These are phyloP conservation scores for Fusarium sp. DNA, from an alignment of 2,329 filamentous ascomycete genomes.

Conservation along the genomic window DNA sequence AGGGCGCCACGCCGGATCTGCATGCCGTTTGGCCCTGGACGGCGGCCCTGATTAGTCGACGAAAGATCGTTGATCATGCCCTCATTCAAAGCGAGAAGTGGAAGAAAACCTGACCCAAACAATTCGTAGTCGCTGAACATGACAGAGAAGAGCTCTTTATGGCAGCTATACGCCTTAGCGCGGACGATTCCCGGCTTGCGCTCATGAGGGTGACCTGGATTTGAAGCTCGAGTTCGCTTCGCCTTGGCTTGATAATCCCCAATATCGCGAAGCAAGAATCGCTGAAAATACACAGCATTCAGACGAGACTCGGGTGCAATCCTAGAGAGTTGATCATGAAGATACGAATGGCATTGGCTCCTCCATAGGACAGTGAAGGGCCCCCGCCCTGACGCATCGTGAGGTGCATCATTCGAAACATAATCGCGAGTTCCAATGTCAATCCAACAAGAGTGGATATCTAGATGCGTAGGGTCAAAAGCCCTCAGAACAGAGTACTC, in stretches of 20 bases:
- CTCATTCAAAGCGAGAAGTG: constrained; percentile 6
- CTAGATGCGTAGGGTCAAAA: neutral
- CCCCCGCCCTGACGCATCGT: neutral
- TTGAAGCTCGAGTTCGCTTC: neutral
- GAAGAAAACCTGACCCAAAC: neutral
- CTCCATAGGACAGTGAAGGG: neutral
- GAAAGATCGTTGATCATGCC: neutral
- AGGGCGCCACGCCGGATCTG: too few species aligned
- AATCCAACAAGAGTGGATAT: constrained; percentile 5
- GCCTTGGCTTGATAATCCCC: neutral
- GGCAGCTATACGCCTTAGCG: neutral
- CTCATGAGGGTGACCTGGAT: neutral
- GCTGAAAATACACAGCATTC: neutral
- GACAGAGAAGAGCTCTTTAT: neutral
- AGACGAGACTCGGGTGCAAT: neutral
- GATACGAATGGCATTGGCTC: neutral
- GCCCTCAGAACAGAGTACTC: neutral
- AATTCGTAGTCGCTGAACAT: constrained; percentile 14
- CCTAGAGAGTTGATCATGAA: neutral
- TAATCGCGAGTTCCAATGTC: neutral
- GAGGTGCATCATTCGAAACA: neutral
- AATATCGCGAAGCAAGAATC: neutral
- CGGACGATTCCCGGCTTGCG: neutral
- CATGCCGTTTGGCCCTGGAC: neutral
- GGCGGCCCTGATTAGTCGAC: too few species aligned